phyloP scores from a whole-genome alignment of 129 eudicot species.

The carrot (Daucus carota) region DNA sequence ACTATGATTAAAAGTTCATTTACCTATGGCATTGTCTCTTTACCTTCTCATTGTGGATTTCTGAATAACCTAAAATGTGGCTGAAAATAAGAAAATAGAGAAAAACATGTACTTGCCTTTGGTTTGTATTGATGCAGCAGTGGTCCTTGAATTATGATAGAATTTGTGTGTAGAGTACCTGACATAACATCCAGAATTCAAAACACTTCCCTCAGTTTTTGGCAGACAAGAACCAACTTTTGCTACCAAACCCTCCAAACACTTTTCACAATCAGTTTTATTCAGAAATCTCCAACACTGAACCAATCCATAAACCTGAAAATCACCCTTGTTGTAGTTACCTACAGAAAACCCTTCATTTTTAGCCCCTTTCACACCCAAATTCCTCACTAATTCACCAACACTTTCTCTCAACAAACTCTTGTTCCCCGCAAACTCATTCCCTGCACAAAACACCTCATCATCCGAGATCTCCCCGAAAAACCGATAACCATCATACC shows the following conservation, averaged over 20 bases:
- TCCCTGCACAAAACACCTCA: not conserved
- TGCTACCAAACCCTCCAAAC: not conserved
- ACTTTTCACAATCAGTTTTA: not conserved
- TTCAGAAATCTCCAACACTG: slow-evolving; percentile 10
- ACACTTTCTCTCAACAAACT: slow-evolving; percentile 11
- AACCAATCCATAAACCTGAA: slow-evolving; percentile 11
- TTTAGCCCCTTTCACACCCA: not conserved
- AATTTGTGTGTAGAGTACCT: slow-evolving; percentile 10
- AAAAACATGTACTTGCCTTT: not conserved
- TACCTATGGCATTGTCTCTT: not conserved
- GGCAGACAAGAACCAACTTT: slow-evolving; percentile 6
- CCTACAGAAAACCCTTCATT: not conserved
- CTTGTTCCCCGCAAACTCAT: slow-evolving; percentile 1
- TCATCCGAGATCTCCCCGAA: not conserved
- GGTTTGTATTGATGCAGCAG: not conserved
- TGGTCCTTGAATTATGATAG: not conserved
- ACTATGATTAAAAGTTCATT: not conserved
- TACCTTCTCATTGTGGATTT: not conserved
- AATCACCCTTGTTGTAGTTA: not conserved
- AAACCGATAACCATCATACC: slow-evolving; percentile 7
- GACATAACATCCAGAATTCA: slow-evolving; percentile 16
- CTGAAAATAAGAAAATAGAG: not conserved
- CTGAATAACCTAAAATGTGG: not conserved
- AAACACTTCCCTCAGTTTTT: not conserved
- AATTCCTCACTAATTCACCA: not conserved